These are phyloP conservation scores for Stenogyne calaminthoides DNA, from an alignment of 305 asterid genomes.

Conservation along the genomic window DNA sequence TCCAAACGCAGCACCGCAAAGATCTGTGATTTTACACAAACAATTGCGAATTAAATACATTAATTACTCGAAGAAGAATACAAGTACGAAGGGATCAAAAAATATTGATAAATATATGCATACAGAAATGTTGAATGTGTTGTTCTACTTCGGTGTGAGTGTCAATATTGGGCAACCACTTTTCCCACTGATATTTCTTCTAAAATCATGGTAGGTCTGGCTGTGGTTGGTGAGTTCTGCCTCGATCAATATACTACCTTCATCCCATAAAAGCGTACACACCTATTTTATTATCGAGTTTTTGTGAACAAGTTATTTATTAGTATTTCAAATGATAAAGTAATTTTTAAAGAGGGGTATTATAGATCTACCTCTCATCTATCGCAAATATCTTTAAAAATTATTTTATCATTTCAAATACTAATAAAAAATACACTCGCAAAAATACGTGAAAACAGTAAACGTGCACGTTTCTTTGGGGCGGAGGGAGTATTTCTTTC, in stretches of 20 bases:
- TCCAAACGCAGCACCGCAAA: slow-evolving; percentile 19
- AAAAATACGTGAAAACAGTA: too few relatives aligned
- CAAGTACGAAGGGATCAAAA: not conserved
- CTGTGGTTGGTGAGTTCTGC: slow-evolving; percentile 40
- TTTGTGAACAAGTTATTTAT: too few relatives aligned
- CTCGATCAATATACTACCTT: too few relatives aligned
- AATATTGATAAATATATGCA: not conserved
- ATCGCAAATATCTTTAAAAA: too few relatives aligned
- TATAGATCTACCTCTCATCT: too few relatives aligned
- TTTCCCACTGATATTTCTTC: slow-evolving; percentile 24
- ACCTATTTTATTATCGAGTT: too few relatives aligned
- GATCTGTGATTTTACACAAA: slow-evolving; percentile 28
- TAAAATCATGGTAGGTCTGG: slow-evolving; percentile 16
- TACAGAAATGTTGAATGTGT: slow-evolving; percentile 20
- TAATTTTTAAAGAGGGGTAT: too few relatives aligned
- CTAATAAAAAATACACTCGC: too few relatives aligned
- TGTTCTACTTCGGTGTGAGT: slow-evolving; percentile 25
- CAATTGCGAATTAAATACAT: slow-evolving; percentile 20
- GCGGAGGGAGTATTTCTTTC: not conserved
- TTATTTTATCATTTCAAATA: too few relatives aligned
- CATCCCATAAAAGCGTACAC: too few relatives aligned
- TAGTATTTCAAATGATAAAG: too few relatives aligned
- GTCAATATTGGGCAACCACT: slow-evolving; percentile 38
- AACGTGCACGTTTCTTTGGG: too few relatives aligned
- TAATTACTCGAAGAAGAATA: slow-evolving; percentile 23